Evolutionary conservation across 2,329 filamentous ascomycete genomes (phyloP), one percentile per base, ranked within the genome.

Genomic region (Aspergillus awamori): DNA sequence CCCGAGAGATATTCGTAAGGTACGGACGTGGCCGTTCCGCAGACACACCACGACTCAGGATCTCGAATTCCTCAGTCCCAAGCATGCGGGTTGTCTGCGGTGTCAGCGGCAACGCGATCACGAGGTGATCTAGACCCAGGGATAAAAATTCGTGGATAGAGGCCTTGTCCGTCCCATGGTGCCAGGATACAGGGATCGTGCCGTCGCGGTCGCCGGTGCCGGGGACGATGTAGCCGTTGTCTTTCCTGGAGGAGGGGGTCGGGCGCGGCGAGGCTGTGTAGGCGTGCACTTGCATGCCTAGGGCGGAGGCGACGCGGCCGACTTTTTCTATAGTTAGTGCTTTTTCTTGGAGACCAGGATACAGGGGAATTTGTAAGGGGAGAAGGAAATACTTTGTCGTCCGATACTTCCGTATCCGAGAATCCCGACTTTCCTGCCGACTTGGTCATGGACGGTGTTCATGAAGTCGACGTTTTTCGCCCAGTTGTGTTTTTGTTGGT

Each of bases 231-330:
- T 89, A 94, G 5, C 86, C 84, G 13, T 77, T 72, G 74, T 94
- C 90, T 28, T 76, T 79, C 48, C 84, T 84, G 1, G 87, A 89
- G 58, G 87, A 87, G 0, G 87, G 83, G 0, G 89, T 92, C 8
- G 80, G 73, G n/a, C 89, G 87, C 0, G 89, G 84, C 26, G 85
- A 86, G 0, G 90, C 87, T 0, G 90, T 94, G 78, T 90, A 93
- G 0, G 90, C 91, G 70, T 92, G 81, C 0, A 94, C 85, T 28
- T 86, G 81, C 83, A 91, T 88, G 17, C 90, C 91, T 68, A 92
- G 75, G 2, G 88, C 87, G 13, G 81, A 81, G 10, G 84, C 84
- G 3, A 91, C 82, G 26, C 80, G 80, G 36, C 80, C 85, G 43
- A 84, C 83, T 83, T 39, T 39, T 30, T 17, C 39, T 45, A 22